Base-by-base conservation (phyloP, 352 stramenopile species). In the Peronosclerospora sorghi region DNA sequence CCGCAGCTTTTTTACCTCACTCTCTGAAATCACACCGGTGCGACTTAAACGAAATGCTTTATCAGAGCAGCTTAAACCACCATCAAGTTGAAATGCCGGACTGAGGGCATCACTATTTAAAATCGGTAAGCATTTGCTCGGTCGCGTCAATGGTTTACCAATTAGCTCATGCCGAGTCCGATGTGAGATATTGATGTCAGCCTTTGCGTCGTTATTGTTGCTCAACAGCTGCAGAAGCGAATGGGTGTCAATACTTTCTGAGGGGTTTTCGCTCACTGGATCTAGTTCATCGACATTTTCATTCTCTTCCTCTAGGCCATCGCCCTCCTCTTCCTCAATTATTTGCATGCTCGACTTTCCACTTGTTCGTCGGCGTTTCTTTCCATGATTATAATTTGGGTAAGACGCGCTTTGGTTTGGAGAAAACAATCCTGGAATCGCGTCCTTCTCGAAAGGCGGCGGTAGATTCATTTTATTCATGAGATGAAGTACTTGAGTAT, bases 401-500 rank as follows among this genome's bases (percentile, higher is more conserved):
- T 38, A 28, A 17, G 12, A 28, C 30, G 13, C n/a, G 18, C 68
- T 30, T 45, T 49, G 52, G 8, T 53, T 46, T 1, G 51, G 35
- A 0, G 73, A 70, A 50, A 89, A 89, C 17, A 54, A 42, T 8
- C 79, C 79, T 19, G 61, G 72, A 48, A 92, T 89, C 18, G 73
- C 61, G 23, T 77, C 35, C 17, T 65, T 54, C 5, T 86, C 73
- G 19, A 95, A 95, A 15, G 83, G 83, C 20, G 64, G 56, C 32
- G 80, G 83, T 13, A 95, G 40, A 44, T 95, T 89, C 83, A 92
- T 95, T 49, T 95, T 95, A 59, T 95, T 95, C 83, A 95, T 95
- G 14, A 95, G 56, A 55, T 95, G 83, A 23, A 93, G 74, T 35
- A 92, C 83, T 68, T 95, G 83, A 8, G 73, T 92, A 62, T 95